These are phyloP conservation scores for Saccharum officinarum DNA, from an alignment of 176 grass and related monocot genomes.

Conservation along the genomic window DNA sequence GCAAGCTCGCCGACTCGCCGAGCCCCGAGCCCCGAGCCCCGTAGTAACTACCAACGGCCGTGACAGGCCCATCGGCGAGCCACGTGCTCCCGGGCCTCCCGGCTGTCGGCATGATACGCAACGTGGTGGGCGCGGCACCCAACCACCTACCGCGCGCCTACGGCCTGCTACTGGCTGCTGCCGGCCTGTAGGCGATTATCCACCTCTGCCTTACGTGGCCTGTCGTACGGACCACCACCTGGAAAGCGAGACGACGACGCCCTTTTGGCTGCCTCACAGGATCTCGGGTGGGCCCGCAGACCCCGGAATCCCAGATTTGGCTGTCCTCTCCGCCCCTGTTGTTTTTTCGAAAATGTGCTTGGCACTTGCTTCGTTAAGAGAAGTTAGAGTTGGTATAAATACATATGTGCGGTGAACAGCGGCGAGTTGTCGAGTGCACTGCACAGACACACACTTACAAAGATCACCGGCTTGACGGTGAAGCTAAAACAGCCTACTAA, in stretches of 20 bases:
- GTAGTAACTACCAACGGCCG: conserved; percentile 41
- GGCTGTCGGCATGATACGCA: conserved; percentile 40
- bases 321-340: neutral
- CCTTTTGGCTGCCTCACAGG: neutral
- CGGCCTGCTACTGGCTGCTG: neutral
- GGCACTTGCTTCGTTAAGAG: no score
- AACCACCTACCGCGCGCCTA: neutral
- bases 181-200: neutral
- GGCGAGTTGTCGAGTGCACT: no score
- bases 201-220: conserved; percentile 41
- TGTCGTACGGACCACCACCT: conserved; percentile 29
- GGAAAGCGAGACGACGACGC: conserved; percentile 24
- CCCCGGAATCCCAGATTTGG: conserved; percentile 18
- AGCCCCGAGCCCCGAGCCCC: conserved; percentile 34
- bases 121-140: conserved; percentile 52
- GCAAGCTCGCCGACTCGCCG: neutral
- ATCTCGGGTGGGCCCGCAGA: neutral
- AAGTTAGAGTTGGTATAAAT: no score
- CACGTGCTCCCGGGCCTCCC: conserved; percentile 45
- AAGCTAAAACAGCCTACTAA: no score
- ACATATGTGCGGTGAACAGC: no score
- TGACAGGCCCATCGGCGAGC: neutral
- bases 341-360: no score
- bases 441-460: no score
- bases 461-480: no score